Evolutionary conservation across 176 grass and related monocot species (phyloP).

Genomic region (Chloris gayana): DNA sequence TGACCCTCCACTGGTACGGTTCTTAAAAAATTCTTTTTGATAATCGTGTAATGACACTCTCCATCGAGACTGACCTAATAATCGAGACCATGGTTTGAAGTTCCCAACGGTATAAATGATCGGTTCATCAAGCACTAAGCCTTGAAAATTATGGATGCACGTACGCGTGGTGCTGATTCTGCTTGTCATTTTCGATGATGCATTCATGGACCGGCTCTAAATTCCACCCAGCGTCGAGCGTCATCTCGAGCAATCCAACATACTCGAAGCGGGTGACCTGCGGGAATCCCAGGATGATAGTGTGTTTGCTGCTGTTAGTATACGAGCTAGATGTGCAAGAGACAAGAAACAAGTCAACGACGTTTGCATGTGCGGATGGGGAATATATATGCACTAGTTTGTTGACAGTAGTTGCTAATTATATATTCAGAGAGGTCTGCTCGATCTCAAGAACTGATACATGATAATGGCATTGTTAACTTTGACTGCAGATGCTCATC

Average conservation of each 20-base stretch:
- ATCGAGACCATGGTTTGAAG: not conserved
- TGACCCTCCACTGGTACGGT: no score
- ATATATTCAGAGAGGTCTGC: no score
- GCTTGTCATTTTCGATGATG: slow-evolving; percentile 1
- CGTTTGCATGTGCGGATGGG: not conserved
- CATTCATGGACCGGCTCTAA: slow-evolving; percentile 36
- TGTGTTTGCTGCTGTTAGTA: not conserved
- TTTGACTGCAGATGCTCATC: slow-evolving; percentile 1
- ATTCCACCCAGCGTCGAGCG: slow-evolving; percentile 8
- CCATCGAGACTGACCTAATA: no score
- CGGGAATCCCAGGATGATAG: slow-evolving; percentile 39
- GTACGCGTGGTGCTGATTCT: not conserved
- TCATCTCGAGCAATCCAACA: slow-evolving; percentile 29
- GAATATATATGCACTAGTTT: not conserved
- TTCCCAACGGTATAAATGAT: slow-evolving; percentile 31
- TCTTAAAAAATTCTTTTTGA: no score
- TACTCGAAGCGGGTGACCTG: slow-evolving; percentile 33
- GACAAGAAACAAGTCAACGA: slow-evolving; percentile 42
- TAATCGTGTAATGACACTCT: no score
- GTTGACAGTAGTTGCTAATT: no score
- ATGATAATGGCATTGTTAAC: not conserved
- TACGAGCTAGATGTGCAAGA: slow-evolving; percentile 18
- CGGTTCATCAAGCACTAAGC: slow-evolving; percentile 16
- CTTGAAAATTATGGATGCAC: not conserved
- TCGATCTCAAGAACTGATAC: no score